A percentile compares a stretch with the other conserved stretches of the same genome.
Evolutionary conservation across 2,329 filamentous ascomycete species (phyloP).

Genomic region (Aspergillus ibericus): DNA sequence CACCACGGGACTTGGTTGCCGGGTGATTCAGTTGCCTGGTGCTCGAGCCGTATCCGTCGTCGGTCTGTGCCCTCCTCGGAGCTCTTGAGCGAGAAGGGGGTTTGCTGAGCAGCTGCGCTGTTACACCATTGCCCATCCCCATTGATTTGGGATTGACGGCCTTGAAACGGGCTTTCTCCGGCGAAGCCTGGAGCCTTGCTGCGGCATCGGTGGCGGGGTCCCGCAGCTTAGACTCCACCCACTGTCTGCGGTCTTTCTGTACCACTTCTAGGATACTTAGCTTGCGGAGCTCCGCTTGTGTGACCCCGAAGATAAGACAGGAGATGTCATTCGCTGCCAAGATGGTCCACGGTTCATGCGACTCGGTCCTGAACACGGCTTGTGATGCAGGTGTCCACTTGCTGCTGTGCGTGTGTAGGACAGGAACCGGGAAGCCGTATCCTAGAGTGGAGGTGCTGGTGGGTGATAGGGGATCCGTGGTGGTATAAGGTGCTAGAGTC

Average conservation of each 20-base stretch:
- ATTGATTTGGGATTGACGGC: slow-evolving; percentile 40
- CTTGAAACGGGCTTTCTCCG: slow-evolving; percentile 41
- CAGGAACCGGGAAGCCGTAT: slow-evolving; percentile 47
- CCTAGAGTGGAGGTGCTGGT: slow-evolving; percentile 36
- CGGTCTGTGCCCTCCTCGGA: slow-evolving; percentile 54
- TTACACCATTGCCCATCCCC: slow-evolving; percentile 79
- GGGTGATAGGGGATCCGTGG: slow-evolving; percentile 49
- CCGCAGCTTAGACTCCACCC: slow-evolving; percentile 83
- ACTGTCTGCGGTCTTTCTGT: slow-evolving; percentile 80
- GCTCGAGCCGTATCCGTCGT: slow-evolving; percentile 56
- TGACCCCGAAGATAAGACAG: slow-evolving; percentile 97
- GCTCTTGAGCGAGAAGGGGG: slow-evolving; percentile 59
- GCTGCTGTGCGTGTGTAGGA: slow-evolving; percentile 83
- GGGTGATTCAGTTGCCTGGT: slow-evolving; percentile 64
- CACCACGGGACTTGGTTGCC: slow-evolving; percentile 77
- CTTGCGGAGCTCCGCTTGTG: slow-evolving; percentile 89
- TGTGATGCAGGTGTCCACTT: slow-evolving; percentile 89
- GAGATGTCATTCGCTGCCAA: slow-evolving; percentile 94
- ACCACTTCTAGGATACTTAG: slow-evolving; percentile 95
- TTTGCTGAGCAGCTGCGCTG: slow-evolving; percentile 83
- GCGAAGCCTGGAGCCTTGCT: slow-evolving; percentile 30
- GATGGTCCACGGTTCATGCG: slow-evolving; percentile 89
- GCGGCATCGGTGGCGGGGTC: slow-evolving; percentile 58
- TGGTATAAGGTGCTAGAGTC: slow-evolving; percentile 75
- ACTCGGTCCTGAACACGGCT: slow-evolving; percentile 96